Evolutionary conservation across 257 asterid genomes (phyloP), one percentile per base, ranked within the genome.

Genomic region (Mitragyna speciosa): DNA sequence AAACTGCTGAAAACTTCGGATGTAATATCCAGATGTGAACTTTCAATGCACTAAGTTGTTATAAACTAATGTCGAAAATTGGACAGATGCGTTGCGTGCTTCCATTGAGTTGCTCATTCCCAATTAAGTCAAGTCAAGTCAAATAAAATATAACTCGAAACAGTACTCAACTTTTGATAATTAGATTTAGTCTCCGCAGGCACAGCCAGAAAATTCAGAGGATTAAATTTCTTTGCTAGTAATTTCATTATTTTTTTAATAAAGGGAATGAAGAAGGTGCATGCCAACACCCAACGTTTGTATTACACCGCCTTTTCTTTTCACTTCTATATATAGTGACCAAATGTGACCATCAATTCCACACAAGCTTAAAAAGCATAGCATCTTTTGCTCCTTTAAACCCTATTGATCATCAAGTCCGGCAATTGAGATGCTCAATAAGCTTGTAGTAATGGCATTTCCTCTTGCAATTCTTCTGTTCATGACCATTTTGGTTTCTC

Each of bases 401-500:
- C 59, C 47, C 16, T 47, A 14, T 47, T 54, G 20, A 22, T 24
- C 75, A 43, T 68, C 49, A 5, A 73, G 12, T 41, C 51, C 71
- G n/a, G 39, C 59, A 47, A 22, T 75, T 74, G 68, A 36, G 22
- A 74, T 31, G 78, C 15, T 74, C 39, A 58, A 12, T 16, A 39
- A 58, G 36, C 31, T 58, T 1, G 41, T 4, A 72, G 48, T 8
- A 59, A 76, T 51, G 70, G 63, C 72, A 4, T 76, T 45, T 47
- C 63, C 26, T 64, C 17, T 64, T 39, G 48, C 64, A 76, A 45
- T 64, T 49, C 28, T 76, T 28, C 26, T 24, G 14, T 64, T 76
- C 64, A 16, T 47, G 19, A 16, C 80, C 59, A 22, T 45, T 26
- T 76, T 85, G 47, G 5, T 88, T 58, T 84, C 90, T 48, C 84